A percentile compares a stretch with the other conserved stretches of the same genome.
Conservation (phyloP, 257 asterid species). For the Nemophila menziesii region DNA sequence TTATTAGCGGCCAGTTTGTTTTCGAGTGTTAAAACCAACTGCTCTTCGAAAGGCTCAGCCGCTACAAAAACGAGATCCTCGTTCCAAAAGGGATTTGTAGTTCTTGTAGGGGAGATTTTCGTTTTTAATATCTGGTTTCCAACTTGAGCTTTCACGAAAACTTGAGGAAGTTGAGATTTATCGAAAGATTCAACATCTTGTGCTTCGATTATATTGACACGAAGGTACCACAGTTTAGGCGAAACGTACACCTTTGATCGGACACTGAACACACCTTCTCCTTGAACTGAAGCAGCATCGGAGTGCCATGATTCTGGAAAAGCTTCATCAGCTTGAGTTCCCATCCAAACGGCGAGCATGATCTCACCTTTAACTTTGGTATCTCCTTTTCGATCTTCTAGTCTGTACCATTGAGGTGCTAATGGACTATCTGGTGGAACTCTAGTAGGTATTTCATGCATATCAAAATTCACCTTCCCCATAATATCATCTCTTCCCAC, state of each 20-base stretch:
- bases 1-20: constrained; percentile 3
- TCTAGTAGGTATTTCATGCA: constrained; percentile 11
- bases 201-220: constrained; percentile 10
- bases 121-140: constrained; percentile 11
- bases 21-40: constrained; percentile 8
- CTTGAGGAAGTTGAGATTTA: constrained; percentile 10
- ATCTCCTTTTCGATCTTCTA: constrained; percentile 3
- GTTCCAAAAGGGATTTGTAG: constrained; percentile 12
- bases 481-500: constrained; percentile 7
- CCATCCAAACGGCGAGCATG: constrained; percentile 14
- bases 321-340: constrained; percentile 15
- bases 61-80: constrained; percentile 9
- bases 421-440: constrained; percentile 12
- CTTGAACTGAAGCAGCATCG: constrained; percentile 12
- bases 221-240: constrained; percentile 10
- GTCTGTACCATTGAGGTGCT: constrained; percentile 14
- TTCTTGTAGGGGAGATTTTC: constrained; percentile 1
- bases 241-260: constrained; percentile 12
- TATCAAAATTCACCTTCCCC: constrained; percentile 6
- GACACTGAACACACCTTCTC: constrained; percentile 11
- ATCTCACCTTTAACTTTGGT: constrained; percentile 9
- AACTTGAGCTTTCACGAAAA: constrained; percentile 9
- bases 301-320: constrained; percentile 13
- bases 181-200: constrained; percentile 7
- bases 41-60: constrained; percentile 12